A percentile compares a stretch with the other conserved stretches of the same genome.
phyloP scores from a whole-genome alignment of 2,329 filamentous ascomycete genomes.

The Fusarium albidum region DNA sequence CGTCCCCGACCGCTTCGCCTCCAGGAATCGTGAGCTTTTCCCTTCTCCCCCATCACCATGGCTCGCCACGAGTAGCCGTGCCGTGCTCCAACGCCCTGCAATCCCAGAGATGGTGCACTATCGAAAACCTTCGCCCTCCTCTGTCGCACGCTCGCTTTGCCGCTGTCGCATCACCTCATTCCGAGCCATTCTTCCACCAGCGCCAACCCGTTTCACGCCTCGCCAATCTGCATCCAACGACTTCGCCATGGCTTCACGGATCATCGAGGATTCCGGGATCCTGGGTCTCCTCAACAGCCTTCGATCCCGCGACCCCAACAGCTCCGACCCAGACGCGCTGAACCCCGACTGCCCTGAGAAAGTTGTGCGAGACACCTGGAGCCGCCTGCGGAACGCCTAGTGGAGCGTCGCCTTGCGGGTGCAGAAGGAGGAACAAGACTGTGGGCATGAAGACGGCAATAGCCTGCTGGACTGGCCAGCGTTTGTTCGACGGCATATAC shows the following conservation, averaged over 20 bases:
- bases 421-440: slow-evolving; percentile 5
- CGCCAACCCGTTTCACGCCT: no score
- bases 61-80: no score
- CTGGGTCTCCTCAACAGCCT: slow-evolving; percentile 8
- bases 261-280: slow-evolving; percentile 5
- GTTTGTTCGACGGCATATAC: slow-evolving; percentile 10
- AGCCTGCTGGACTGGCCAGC: slow-evolving; percentile 10
- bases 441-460: neutral
- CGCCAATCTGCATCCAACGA: no score
- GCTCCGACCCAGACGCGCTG: neutral
- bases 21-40: no score
- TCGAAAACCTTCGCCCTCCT: no score
- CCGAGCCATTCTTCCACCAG: no score
- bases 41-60: no score
- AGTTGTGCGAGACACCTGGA: slow-evolving; percentile 5
- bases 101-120: no score
- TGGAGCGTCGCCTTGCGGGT: slow-evolving; percentile 1
- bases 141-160: no score
- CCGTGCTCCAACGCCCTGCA: no score
- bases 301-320: neutral
- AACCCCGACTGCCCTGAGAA: slow-evolving; percentile 7
- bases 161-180: no score
- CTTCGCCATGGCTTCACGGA: slow-evolving; percentile 4
- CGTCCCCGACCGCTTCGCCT: no score
- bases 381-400: slow-evolving; percentile 7